Conservation (phyloP, 306 rosid genomes). For the Pyrus betulifolia region DNA sequence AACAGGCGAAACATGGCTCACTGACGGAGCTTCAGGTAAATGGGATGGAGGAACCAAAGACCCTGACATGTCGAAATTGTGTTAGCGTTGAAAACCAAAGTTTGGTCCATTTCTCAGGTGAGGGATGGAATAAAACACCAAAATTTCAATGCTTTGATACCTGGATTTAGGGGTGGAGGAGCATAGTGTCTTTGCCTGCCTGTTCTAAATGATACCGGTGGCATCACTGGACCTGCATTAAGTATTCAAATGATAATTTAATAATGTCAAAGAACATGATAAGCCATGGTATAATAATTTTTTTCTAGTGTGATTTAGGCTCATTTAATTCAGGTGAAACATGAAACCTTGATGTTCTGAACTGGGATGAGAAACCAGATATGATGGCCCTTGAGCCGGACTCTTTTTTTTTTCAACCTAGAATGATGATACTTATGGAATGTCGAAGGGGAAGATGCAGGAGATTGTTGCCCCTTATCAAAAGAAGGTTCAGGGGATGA, state of each 20-base stretch:
- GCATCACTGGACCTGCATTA: slow-evolving; percentile 39
- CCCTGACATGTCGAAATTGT: slow-evolving; percentile 25
- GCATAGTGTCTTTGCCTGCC: slow-evolving; percentile 32
- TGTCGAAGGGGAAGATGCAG: slow-evolving; percentile 37
- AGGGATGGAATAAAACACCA: background rate
- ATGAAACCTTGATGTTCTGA: slow-evolving; percentile 44
- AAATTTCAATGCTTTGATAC: slow-evolving; percentile 26
- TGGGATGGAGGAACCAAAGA: slow-evolving; percentile 41
- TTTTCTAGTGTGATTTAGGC: background rate
- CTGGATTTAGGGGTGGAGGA: slow-evolving; percentile 53
- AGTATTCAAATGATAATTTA: background rate
- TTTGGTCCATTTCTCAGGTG: background rate
- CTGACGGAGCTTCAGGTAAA: slow-evolving; percentile 35
- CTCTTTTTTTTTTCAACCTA: slow-evolving; percentile 36
- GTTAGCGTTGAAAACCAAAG: background rate
- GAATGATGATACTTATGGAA: slow-evolving; percentile 35
- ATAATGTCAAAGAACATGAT: background rate
- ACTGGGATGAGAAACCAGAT: slow-evolving; percentile 43
- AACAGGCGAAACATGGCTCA: slow-evolving; percentile 46
- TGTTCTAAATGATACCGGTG: slow-evolving; percentile 39
- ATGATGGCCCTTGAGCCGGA: slow-evolving; percentile 58
- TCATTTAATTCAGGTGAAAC: slow-evolving; percentile 1
- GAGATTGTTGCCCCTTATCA: slow-evolving; percentile 30
- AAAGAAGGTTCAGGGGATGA: slow-evolving; percentile 43
- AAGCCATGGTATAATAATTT: too few species aligned